A percentile compares a stretch with the other conserved stretches of the same genome.
Evolutionary conservation across 305 asterid genomes (phyloP).

Genomic region (Ilex paraguariensis): DNA sequence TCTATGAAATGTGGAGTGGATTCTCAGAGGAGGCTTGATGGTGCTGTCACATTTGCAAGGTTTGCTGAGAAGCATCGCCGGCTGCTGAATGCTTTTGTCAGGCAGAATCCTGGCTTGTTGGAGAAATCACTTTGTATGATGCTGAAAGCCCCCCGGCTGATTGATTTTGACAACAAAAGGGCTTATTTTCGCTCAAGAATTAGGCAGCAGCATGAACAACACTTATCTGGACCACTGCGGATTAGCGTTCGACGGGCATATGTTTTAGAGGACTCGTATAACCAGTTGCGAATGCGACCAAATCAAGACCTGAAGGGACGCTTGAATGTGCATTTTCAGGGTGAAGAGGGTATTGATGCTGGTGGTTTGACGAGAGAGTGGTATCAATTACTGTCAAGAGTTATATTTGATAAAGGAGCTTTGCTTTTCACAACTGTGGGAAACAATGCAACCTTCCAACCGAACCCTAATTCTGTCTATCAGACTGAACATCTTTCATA

Average conservation of each 20-base stretch:
- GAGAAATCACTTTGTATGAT: conserved; percentile 94
- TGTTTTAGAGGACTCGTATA: conserved; percentile 97
- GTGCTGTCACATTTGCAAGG: conserved; percentile 72
- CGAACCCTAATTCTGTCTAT: conserved; percentile 98
- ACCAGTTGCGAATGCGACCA: conserved; percentile 98
- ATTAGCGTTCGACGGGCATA: conserved; percentile 97
- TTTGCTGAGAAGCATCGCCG: conserved; percentile 97
- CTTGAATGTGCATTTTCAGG: conserved; percentile 98
- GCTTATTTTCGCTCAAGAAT: conserved; percentile 93
- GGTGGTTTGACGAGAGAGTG: conserved; percentile 99
- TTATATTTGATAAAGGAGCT: conserved; percentile 98
- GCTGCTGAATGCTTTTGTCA: conserved; percentile 90
- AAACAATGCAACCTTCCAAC: conserved; percentile 95
- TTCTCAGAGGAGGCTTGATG: conserved; percentile 61
- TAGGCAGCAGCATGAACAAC: conserved; percentile 94
- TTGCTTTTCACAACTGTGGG: conserved; percentile 97
- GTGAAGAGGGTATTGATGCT: conserved; percentile 99
- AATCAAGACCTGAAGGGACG: conserved; percentile 93
- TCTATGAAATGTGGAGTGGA: conserved; percentile 37
- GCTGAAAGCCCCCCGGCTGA: conserved; percentile 92
- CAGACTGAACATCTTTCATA: conserved; percentile 99
- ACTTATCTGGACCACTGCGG: conserved; percentile 91
- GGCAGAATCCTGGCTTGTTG: conserved; percentile 93
- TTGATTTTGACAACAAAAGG: conserved; percentile 95
- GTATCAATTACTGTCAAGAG: conserved; percentile 96